A percentile compares a stretch with the other conserved stretches of the same genome.
These are phyloP conservation scores for Parastagonospora avenae DNA, from an alignment of 2,329 filamentous ascomycete genomes.

Conservation along the genomic window DNA sequence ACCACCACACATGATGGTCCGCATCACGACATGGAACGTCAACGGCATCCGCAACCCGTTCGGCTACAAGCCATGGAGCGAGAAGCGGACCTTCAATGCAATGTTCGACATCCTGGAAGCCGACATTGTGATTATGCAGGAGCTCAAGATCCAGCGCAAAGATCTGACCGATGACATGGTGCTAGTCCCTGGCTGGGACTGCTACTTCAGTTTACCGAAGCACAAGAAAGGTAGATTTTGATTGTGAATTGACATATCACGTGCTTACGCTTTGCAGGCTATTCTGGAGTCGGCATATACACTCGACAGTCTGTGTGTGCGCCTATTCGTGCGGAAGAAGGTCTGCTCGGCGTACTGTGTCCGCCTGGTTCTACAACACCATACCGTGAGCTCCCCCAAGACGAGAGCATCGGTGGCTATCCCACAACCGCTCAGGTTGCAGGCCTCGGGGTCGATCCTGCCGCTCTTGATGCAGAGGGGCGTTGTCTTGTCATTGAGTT, in stretches of 20 bases:
- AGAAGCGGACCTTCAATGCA: conserved; percentile 56
- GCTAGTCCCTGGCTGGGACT: conserved; percentile 91
- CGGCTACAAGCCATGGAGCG: conserved; percentile 58
- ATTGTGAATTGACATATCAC: conserved; percentile 1
- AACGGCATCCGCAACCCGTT: conserved; percentile 62
- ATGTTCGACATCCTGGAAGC: conserved; percentile 96
- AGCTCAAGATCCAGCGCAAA: conserved; percentile 93
- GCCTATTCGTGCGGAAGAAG: conserved; percentile 90
- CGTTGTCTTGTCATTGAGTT: conserved; percentile 92
- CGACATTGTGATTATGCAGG: conserved; percentile 94
- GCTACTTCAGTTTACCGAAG: conserved; percentile 90
- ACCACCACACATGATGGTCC: conserved; percentile 62
- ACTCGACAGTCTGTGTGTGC: conserved; percentile 84
- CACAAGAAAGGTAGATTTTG: conserved; percentile 75
- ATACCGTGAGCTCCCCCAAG: conserved; percentile 75
- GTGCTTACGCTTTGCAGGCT: conserved; percentile 62
- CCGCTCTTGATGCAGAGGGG: conserved; percentile 83
- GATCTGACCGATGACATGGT: conserved; percentile 96
- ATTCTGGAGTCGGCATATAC: conserved; percentile 94
- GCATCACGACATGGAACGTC: conserved; percentile 70
- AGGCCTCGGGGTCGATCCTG: conserved; percentile 66
- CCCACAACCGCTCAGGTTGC: conserved; percentile 71
- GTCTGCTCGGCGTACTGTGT: conserved; percentile 80
- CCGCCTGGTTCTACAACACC: conserved; percentile 71
- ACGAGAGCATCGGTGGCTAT: conserved; percentile 87